Percentiles rank a stretch among this genome's conserved stretches.
These are phyloP conservation scores for Stagonosporopsis tanaceti DNA, from an alignment of 2,329 filamentous ascomycete species.

Conservation along the genomic window DNA sequence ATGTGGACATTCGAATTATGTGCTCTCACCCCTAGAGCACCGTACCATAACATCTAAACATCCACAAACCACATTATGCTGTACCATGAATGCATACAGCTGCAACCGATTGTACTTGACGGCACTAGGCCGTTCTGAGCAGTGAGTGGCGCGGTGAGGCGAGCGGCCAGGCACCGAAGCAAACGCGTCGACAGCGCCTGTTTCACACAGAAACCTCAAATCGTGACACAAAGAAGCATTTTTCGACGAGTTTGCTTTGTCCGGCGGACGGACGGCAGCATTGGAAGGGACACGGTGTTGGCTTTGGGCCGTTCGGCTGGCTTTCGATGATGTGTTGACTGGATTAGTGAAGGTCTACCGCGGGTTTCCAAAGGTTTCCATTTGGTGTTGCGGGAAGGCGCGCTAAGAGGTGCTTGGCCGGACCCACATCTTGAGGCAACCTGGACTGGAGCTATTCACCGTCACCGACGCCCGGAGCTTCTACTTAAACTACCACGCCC, in stretches of 20 bases:
- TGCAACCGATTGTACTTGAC: conserved; percentile 16
- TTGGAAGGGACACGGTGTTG: conserved; percentile 31
- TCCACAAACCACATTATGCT: not conserved
- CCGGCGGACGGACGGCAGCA: not conserved
- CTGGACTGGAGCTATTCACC: conserved; percentile 34
- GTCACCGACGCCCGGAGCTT: conserved; percentile 42
- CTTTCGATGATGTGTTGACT: conserved; percentile 13
- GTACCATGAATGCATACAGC: conserved; percentile 5
- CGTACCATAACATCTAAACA: not conserved
- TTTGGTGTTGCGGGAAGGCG: conserved; percentile 37
- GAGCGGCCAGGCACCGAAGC: conserved; percentile 34
- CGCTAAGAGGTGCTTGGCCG: conserved; percentile 23
- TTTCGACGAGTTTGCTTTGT: conserved; percentile 6
- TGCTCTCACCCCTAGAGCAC: not conserved
- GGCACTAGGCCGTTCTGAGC: conserved; percentile 16
- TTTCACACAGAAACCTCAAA: conserved; percentile 21
- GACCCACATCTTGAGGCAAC: conserved; percentile 32
- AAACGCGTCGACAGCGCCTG: conserved; percentile 31
- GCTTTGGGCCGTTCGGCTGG: conserved; percentile 18
- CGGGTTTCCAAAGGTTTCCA: conserved; percentile 40
- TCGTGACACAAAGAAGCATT: conserved; percentile 20
- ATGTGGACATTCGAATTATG: not conserved
- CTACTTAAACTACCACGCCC: conserved; percentile 48
- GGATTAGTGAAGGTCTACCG: conserved; percentile 26
- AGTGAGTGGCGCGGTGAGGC: conserved; percentile 30